phyloP scores from a whole-genome alignment of 1,284 basidiomycete genomes.

The Cryptococcus maquisensis region DNA sequence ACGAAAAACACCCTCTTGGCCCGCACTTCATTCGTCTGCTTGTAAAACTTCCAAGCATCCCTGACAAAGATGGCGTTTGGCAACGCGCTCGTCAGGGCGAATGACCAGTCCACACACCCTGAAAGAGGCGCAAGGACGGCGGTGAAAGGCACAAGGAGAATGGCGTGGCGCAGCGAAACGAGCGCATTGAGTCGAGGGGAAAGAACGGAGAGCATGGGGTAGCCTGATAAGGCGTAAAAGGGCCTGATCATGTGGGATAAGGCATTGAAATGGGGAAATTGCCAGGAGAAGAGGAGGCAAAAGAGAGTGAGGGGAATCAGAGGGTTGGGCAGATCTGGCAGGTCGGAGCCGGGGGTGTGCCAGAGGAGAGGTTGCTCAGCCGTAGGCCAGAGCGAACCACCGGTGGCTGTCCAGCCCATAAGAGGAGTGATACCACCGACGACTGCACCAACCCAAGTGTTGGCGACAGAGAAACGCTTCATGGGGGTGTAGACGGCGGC shows the following conservation, averaged over 20 bases:
- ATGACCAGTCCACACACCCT: conserved; percentile 81
- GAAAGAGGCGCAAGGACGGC: conserved; percentile 76
- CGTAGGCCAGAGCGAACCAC: conserved; percentile 69
- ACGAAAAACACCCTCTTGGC: conserved; percentile 77
- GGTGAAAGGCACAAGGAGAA: conserved; percentile 74
- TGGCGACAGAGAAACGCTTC: conserved; percentile 82
- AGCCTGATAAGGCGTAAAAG: conserved; percentile 90
- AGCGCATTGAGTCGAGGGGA: conserved; percentile 76
- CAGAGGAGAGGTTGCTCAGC: conserved; percentile 54
- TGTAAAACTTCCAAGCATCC: conserved; percentile 74
- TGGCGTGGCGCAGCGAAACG: conserved; percentile 78
- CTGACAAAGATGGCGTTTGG: conserved; percentile 71
- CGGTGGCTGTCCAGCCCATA: conserved; percentile 98
- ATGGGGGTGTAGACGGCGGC: conserved; percentile 88
- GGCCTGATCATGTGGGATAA: conserved; percentile 82
- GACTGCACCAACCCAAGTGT: conserved; percentile 92
- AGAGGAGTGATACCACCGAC: conserved; percentile 91
- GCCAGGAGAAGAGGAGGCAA: conserved; percentile 88
- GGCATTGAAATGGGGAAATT: conserved; percentile 97
- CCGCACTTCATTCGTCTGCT: conserved; percentile 60
- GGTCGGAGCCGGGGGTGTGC: conserved; percentile 34
- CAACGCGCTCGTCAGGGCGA: conserved; percentile 70
- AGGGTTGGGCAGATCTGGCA: conserved; percentile 55
- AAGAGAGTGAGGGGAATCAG: conserved; percentile 72
- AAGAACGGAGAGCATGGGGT: conserved; percentile 85